Percentiles rank a stretch among this genome's conserved stretches.
Evolutionary conservation across 2,329 filamentous ascomycete species (phyloP).

Genomic region (Stachybotrys echinatus): DNA sequence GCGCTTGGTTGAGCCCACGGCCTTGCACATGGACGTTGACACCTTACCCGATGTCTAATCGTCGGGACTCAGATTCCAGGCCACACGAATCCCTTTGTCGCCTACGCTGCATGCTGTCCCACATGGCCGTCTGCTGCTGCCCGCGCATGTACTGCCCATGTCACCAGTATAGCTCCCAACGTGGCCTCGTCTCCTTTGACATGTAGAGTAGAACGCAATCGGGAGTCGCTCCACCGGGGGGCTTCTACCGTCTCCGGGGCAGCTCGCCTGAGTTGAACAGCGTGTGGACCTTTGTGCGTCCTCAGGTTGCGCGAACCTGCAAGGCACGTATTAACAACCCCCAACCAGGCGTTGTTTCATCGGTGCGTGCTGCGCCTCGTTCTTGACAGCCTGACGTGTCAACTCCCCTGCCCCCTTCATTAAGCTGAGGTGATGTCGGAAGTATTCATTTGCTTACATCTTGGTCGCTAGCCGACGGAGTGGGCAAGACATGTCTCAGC

Average conservation of each 20-base stretch:
- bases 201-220: background rate
- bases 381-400: background rate
- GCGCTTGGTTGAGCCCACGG: background rate
- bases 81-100: no score
- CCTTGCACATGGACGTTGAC: background rate
- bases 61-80: background rate
- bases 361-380: background rate
- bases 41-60: background rate
- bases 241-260: no score
- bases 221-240: no score
- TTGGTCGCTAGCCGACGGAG: background rate
- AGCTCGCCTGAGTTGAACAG: no score
- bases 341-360: background rate
- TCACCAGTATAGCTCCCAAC: background rate
- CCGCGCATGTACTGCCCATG: no score
- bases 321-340: background rate
- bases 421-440: background rate
- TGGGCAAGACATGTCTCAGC: background rate
- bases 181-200: background rate
- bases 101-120: no score
- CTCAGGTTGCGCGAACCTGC: no score
- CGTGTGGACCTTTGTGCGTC: no score
- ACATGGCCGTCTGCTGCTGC: background rate
- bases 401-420: background rate
- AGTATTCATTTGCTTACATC: background rate